Base-by-base conservation (phyloP, 805 yeast genomes). In the Schwanniomyces pseudopolymorphus region DNA sequence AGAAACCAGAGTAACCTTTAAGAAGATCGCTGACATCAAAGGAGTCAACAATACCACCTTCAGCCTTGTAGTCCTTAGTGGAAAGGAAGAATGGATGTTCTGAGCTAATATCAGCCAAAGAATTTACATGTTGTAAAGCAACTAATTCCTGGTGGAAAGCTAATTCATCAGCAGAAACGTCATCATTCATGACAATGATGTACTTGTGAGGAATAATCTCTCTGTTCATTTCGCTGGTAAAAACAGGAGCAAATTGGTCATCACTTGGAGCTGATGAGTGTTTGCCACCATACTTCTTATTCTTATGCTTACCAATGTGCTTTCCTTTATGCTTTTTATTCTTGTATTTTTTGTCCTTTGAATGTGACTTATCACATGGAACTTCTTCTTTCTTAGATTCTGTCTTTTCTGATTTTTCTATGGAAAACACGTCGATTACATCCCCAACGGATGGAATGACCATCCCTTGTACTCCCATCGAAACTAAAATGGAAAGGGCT, bases 1-100 rank as follows among this genome's bases (percentile, higher is more conserved):
- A 89, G 67, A 75, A 78, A 49, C 97, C 99, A 43, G 91, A 74
- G 75, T 91, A 92, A 54, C 98, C 99, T 50, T 72, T 70, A 62
- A 89, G 68, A 37, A 66, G 52, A 47, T 75, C 74, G 48, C 74
- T 83, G 53, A 89, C 75, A 60, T 78, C 63, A 72, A 87, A 89
- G 20, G 75, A 60, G 62, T 83, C 86, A 47, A 76, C 63, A 52
- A 83, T 71, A 56, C 88, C 87, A 55, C 85, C 85, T 40, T 59
- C 58, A 45, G 59, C 50, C 40, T 58, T 52, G 39, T 56, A 53
- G 45, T 58, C 64, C 40, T 56, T 36, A 41, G 62, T 54, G 21
- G 63, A 46, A 17, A 59, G 60, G 53, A 79, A 76, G 60, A 77
- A 77, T 17, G 61, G 45, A 44, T 72, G 61, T 31, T 58, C 52